These are phyloP conservation scores for Wickerhamiella cacticola DNA, from an alignment of 805 yeast species.

Conservation along the genomic window DNA sequence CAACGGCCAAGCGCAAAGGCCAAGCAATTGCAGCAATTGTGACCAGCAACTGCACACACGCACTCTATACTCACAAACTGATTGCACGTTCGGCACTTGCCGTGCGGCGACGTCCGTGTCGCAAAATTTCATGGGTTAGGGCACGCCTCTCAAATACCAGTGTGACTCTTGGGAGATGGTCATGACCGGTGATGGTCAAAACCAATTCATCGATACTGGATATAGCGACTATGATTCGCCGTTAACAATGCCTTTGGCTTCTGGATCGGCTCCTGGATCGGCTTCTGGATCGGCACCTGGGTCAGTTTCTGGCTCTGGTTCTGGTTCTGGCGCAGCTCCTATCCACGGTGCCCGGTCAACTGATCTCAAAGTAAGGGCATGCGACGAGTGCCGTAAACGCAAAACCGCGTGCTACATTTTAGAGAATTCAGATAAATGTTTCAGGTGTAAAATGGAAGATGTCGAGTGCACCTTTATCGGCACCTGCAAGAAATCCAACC, in stretches of 20 bases:
- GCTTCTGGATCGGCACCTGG: neutral
- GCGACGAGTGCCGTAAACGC: conserved; percentile 74
- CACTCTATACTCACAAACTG: too few species aligned
- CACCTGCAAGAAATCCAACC: conserved; percentile 28
- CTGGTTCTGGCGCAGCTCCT: neutral
- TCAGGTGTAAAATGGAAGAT: conserved; percentile 63
- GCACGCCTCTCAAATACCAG: too few species aligned
- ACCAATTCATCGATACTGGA: neutral
- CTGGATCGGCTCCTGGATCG: neutral
- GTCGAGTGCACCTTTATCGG: conserved; percentile 66
- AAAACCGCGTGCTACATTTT: conserved; percentile 68
- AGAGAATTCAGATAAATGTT: conserved; percentile 43
- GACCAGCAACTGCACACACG: too few species aligned
- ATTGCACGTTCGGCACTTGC: too few species aligned
- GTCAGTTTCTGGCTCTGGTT: neutral
- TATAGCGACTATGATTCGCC: neutral
- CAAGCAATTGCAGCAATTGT: too few species aligned
- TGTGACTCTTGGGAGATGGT: neutral
- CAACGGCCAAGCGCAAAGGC: too few species aligned
- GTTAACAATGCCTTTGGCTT: too few species aligned
- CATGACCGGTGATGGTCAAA: neutral
- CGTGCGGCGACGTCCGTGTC: too few species aligned
- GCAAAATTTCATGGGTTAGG: conserved; percentile 1
- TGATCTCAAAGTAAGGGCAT: conserved; percentile 38
- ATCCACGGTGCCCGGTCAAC: conserved; percentile 13